Evolutionary conservation across 495 filamentous ascomycete genomes (phyloP), one percentile per base, ranked within the genome.

Genomic region (Penicillium flavigenum): DNA sequence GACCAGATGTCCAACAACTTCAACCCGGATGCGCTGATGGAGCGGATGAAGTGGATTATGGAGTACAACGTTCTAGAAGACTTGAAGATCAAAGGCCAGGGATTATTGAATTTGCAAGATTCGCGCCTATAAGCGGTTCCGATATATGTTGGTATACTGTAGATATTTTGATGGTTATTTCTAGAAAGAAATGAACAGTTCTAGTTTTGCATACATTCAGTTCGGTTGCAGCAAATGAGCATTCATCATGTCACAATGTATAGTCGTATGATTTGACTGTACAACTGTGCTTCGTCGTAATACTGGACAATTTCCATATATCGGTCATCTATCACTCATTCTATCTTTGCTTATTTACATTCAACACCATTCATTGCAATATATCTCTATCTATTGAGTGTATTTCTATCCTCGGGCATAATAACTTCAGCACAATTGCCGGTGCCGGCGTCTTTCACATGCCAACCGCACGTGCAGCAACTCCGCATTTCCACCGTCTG

Each of bases 21-120:
- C 52, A 70, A 64, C 22, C 59, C 67, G 1, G 47, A 61, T 11
- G 63, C 57, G 32, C 31, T 70, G 29, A 51, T 19, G 11, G 67
- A 68, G 51, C 65, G 67, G 2, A 70, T 70, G 67, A 68, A 58
- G 57, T 70, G 65, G 67, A 67, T 72, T 39, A 72, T 72, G 67
- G 67, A 72, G 48, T 70, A 70, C 19, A 64, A 70, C 52, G 65
- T 72, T 10, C 49, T 72, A 50, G 67, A 70, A 10, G 62, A 72
- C 32, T 54, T 70, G 47, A 59, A 62, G 47, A 27, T 9, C 31
- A 65, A 64, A 52, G 67, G 67, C 5, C 63, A 61, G 10, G 58
- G 58, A 14, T 34, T 47, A 24, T 34, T 70, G 54, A 54, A 66
- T 31, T 68, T 63, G 20, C 50, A 59, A 1, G 60, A 56, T 34